Evolutionary conservation across 2,329 filamentous ascomycete genomes (phyloP).

Genomic region (Helminthosporium solani): DNA sequence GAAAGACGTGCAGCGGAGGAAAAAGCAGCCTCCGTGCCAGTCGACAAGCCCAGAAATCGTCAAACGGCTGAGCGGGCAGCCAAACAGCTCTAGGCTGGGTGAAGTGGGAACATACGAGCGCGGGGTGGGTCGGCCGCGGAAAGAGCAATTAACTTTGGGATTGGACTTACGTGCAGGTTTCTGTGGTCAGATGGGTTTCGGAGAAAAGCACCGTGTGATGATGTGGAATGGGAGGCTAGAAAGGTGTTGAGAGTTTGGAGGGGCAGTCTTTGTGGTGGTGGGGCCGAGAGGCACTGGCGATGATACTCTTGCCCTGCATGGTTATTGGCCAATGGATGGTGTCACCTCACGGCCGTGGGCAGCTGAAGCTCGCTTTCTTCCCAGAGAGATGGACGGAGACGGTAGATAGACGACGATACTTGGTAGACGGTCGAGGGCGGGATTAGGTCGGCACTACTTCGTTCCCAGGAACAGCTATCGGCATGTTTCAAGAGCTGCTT

Average conservation of each 20-base stretch:
- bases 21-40: constrained; percentile 30
- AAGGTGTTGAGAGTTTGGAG: constrained; percentile 14
- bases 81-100: neutral
- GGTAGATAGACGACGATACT: no score
- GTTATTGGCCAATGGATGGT: constrained; percentile 11
- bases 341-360: constrained; percentile 9
- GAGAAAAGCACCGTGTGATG: constrained; percentile 23
- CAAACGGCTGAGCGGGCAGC: constrained; percentile 18
- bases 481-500: no score
- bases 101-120: constrained; percentile 21
- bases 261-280: constrained; percentile 16
- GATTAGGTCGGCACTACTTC: no score
- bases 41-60: constrained; percentile 19
- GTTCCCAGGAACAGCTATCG: neutral
- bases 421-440: no score
- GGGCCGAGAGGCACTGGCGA: constrained; percentile 7
- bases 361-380: no score
- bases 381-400: no score
- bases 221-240: constrained; percentile 21
- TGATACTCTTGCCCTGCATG: constrained; percentile 8
- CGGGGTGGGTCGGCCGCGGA: constrained; percentile 39
- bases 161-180: constrained; percentile 37
- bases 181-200: constrained; percentile 11
- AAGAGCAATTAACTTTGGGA: constrained; percentile 25
- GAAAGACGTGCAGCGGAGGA: constrained; percentile 20